Evolutionary conservation across 2,329 filamentous ascomycete genomes (phyloP).

Genomic region (Colletotrichum tropicicola): DNA sequence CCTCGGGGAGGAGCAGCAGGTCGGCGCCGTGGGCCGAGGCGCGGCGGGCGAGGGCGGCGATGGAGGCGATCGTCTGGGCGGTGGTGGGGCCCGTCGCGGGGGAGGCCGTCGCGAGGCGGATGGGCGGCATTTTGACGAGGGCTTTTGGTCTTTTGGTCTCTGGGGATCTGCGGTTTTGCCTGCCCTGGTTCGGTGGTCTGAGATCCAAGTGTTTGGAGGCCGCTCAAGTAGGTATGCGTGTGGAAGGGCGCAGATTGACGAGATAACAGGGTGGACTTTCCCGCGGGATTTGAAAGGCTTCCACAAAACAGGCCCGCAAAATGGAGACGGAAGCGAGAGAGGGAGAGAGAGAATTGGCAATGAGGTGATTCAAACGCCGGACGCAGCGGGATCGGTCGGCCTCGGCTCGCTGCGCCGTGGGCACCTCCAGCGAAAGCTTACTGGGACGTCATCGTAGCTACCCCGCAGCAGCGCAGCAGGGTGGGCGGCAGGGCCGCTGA

Average conservation of each 20-base stretch:
- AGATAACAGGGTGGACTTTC: background rate
- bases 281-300: conserved; percentile 18
- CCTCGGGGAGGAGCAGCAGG: conserved; percentile 89
- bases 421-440: background rate
- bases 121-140: conserved; percentile 19
- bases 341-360: background rate
- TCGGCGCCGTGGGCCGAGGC: conserved; percentile 68
- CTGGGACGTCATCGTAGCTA: conserved; percentile 17
- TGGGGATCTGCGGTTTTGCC: no score
- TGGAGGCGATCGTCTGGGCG: conserved; percentile 69
- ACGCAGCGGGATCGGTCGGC: background rate
- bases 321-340: no score
- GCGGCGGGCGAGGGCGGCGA: conserved; percentile 68
- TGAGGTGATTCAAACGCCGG: conserved; percentile 19
- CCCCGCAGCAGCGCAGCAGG: conserved; percentile 5
- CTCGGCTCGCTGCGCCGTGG: no score
- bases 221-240: background rate
- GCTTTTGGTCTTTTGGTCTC: background rate
- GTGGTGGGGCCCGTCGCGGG: conserved; percentile 61
- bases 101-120: conserved; percentile 65
- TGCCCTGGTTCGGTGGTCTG: no score
- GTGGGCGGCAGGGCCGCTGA: no score
- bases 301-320: background rate
- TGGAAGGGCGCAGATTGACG: background rate
- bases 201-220: no score